Percentiles rank a stretch among this genome's conserved stretches.
Conservation (phyloP, 2,329 filamentous ascomycete species). For the Teratosphaeria nubilosa region DNA sequence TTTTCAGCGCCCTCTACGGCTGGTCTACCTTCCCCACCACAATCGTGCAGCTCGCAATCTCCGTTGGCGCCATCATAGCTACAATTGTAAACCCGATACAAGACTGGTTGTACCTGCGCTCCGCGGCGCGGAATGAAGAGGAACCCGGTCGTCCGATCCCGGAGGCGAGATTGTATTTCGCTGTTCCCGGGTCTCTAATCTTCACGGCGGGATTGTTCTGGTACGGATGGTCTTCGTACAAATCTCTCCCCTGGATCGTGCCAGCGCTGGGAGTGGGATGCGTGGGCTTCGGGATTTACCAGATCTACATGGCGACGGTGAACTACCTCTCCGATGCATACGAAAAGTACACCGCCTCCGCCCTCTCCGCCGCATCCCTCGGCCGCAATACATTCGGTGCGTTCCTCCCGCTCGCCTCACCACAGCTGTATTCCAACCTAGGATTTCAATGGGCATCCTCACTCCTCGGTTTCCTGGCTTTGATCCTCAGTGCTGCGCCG, state of each 20-base stretch:
- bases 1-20: conserved; percentile 27
- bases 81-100: conserved; percentile 26
- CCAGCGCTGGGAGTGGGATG: conserved; percentile 39
- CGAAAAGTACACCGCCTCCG: conserved; percentile 37
- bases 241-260: conserved; percentile 33
- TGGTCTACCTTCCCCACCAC: conserved; percentile 30
- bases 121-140: conserved; percentile 20
- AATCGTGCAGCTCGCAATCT: conserved; percentile 31
- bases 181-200: conserved; percentile 32
- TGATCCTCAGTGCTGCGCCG: conserved; percentile 26
- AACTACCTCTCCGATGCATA: conserved; percentile 41
- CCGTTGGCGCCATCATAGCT: conserved; percentile 33
- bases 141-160: conserved; percentile 23
- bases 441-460: conserved; percentile 38
- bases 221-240: conserved; percentile 41
- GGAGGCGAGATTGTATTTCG: conserved; percentile 33
- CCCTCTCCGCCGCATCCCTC: conserved; percentile 34
- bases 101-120: conserved; percentile 30
- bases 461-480: conserved; percentile 32
- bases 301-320: conserved; percentile 39
- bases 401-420: conserved; percentile 36
- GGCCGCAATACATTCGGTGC: conserved; percentile 37
- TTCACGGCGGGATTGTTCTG: conserved; percentile 36
- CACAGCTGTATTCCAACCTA: conserved; percentile 34
- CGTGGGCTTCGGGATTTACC: conserved; percentile 43